Conservation (phyloP, 2,329 filamentous ascomycete genomes). For the Albophoma yamanashiensis region DNA sequence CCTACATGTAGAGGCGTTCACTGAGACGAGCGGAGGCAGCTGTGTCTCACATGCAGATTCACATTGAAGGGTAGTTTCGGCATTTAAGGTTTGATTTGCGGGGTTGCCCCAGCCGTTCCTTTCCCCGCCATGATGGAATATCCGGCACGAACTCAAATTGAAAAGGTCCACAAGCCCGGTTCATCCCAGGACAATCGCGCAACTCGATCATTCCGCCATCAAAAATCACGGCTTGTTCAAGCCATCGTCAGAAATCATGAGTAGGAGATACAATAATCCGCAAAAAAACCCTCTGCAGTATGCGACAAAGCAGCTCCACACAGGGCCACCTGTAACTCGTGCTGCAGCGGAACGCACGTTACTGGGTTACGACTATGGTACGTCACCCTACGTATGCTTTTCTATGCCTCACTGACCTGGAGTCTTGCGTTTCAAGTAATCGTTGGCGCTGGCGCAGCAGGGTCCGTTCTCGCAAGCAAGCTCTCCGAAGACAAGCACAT, state of each 20-base stretch:
- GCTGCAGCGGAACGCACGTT: not conserved
- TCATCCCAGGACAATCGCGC: not conserved
- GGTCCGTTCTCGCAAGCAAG: constrained; percentile 17
- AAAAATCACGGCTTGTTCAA: not conserved
- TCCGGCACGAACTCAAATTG: too few species aligned
- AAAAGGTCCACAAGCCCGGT: too few species aligned
- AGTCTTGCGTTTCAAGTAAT: constrained; percentile 6
- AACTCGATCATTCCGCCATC: not conserved
- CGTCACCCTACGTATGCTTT: not conserved
- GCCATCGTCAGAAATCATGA: not conserved
- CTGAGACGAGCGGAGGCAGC: not conserved
- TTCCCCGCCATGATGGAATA: too few species aligned
- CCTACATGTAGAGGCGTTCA: not conserved
- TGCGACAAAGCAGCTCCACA: not conserved
- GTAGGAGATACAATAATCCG: not conserved
- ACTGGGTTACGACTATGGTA: not conserved
- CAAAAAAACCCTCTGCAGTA: not conserved
- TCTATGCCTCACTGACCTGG: not conserved
- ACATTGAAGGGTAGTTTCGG: not conserved
- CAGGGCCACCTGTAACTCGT: not conserved
- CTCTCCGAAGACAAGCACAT: constrained; percentile 13
- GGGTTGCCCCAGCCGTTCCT: not conserved
- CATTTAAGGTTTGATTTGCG: not conserved
- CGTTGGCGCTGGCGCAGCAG: constrained; percentile 16
- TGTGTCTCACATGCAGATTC: not conserved